Base-by-base conservation (phyloP, 208 protist genomes). In the Trypanosoma boissoni region DNA sequence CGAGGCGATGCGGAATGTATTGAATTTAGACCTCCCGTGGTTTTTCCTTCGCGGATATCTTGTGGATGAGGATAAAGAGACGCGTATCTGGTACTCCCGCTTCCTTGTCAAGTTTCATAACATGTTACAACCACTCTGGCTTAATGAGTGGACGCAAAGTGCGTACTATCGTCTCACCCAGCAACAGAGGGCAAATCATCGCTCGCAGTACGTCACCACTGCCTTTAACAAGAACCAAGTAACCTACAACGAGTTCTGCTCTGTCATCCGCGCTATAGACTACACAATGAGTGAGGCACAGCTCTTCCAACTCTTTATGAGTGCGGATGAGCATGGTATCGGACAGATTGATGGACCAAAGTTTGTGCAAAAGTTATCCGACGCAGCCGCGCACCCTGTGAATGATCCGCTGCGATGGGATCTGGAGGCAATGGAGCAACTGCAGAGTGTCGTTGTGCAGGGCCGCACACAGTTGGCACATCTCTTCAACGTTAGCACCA, bases 191-290 rank as follows among this genome's bases (percentile, higher is more conserved):
- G 70, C 74, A 23, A 87, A 86, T 58, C 86, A 89, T 65, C 81
- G 83, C 50, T 86, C 78, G 4, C 83, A 89, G 68, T 74, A 88
- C 31, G 81, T 94, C 20, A 69, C 72, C 3, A 77, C 74, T 21
- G 79, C 79, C 28, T 91, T 91, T 45, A 88, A 77, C 63, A 89
- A 87, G 68, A 68, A 78, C 14, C 61, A 80, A 44, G 80, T 95
- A 27, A 85, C 60, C 62, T 95, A 92, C 69, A 86, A 83, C 36
- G 85, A 92, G 59, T 95, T 92, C 78, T 92, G 83, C 72, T 88
- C 78, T 34, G 81, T 92, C 37, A 72, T 95, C 48, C 83, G 84
- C 20, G 79, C 75, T 18, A 85, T 95, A 55, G 86, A 92, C 72
- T 91, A 90, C 74, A 83, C 77, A 8, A 86, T 83, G 58, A 91